A percentile compares a stretch with the other conserved stretches of the same genome.
These are phyloP conservation scores for Fusarium cicatricum DNA, from an alignment of 2,329 filamentous ascomycete species.

Conservation along the genomic window DNA sequence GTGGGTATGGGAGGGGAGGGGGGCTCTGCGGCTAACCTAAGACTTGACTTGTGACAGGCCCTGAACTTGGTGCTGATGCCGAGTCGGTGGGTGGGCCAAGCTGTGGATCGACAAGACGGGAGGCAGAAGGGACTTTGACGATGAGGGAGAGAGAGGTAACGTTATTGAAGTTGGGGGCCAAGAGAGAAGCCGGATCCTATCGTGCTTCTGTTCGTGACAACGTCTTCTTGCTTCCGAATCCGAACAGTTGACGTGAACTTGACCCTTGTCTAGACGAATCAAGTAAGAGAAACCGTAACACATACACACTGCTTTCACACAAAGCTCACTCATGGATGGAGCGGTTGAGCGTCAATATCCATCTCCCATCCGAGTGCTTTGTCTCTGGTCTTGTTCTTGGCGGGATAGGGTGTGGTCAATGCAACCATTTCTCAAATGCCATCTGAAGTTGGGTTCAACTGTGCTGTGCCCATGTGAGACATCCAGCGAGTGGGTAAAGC, in stretches of 20 bases:
- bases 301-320: background rate
- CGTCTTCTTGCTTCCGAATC: no score
- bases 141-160: background rate
- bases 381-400: constrained; percentile 18
- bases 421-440: constrained; percentile 22
- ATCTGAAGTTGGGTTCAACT: constrained; percentile 1
- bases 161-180: constrained; percentile 27
- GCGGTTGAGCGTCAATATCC: constrained; percentile 27
- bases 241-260: background rate
- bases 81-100: constrained; percentile 32
- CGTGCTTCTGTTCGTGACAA: no score
- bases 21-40: constrained; percentile 39
- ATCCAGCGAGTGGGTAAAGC: background rate
- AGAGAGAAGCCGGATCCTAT: background rate
- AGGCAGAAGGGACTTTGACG: constrained; percentile 3
- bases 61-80: constrained; percentile 12
- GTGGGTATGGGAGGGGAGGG: constrained; percentile 28
- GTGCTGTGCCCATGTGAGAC: constrained; percentile 5
- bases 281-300: background rate
- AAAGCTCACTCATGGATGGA: constrained; percentile 23
- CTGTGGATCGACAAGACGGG: constrained; percentile 27
- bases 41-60: constrained; percentile 32
- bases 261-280: background rate
- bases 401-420: constrained; percentile 41
- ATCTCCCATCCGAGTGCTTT: constrained; percentile 10